phyloP scores from a whole-genome alignment of 768 basidiomycete genomes.

The Hygrocybe coccinea region DNA sequence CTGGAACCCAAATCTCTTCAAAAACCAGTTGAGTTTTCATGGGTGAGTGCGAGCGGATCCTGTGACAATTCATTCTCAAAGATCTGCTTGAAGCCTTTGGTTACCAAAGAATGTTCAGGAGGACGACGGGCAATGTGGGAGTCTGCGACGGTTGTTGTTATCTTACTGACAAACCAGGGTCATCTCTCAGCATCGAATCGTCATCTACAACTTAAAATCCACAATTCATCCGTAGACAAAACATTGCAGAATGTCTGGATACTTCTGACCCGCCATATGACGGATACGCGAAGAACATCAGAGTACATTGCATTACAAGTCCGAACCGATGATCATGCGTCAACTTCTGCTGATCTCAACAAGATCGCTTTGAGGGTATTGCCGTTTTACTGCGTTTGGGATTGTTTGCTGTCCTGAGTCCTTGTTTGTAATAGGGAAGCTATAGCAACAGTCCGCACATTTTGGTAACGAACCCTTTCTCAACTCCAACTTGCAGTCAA shows the following conservation, averaged over 20 bases:
- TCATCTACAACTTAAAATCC: slow-evolving; percentile 35
- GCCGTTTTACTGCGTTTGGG: neutral
- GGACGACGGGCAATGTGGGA: slow-evolving; percentile 28
- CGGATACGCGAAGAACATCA: slow-evolving; percentile 49
- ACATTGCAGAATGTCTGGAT: slow-evolving; percentile 60
- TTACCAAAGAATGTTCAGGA: slow-evolving; percentile 27
- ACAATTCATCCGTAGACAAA: slow-evolving; percentile 33
- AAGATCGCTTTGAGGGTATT: slow-evolving; percentile 8
- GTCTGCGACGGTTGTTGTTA: neutral
- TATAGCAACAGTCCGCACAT: slow-evolving; percentile 53
- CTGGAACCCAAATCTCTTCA: slow-evolving; percentile 74
- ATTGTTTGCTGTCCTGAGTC: neutral
- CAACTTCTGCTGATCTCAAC: slow-evolving; percentile 1
- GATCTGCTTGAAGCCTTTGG: slow-evolving; percentile 40
- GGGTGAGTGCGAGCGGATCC: slow-evolving; percentile 44
- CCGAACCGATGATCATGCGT: slow-evolving; percentile 26
- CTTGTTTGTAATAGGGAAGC: slow-evolving; percentile 33
- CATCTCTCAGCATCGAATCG: slow-evolving; percentile 33
- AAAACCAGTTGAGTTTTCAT: slow-evolving; percentile 50
- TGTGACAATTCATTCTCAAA: neutral
- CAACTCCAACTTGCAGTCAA: neutral
- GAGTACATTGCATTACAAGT: slow-evolving; percentile 68
- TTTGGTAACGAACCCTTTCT: slow-evolving; percentile 29
- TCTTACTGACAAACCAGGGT: neutral
- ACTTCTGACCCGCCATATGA: slow-evolving; percentile 72